Base-by-base conservation (phyloP, 2,329 filamentous ascomycete genomes). In the Mycocentrospora acerina region DNA sequence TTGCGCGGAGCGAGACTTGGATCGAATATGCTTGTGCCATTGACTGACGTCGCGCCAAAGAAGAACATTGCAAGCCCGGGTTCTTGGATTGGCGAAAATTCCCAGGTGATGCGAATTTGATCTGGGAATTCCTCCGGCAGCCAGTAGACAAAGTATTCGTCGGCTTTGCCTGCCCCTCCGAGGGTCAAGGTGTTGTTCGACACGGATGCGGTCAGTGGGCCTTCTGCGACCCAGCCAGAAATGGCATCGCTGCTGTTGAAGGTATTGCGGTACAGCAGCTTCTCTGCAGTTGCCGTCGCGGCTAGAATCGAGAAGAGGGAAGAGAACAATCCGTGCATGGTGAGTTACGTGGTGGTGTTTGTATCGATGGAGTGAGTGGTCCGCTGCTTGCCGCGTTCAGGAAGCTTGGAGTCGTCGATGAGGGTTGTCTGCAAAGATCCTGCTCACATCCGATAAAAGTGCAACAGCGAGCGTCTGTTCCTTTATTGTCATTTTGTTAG, bases 31-130 rank as follows among this genome's bases (percentile, higher is more conserved):
- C 53, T 51, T 24, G 53, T 54, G 11, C 55, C 54, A 17, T 45
- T 43, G 16, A 55, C 44, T 2, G 59, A 50, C 7, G 56, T 48
- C 17, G 59, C 61, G 33, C 58, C 60, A 42, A 65, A 65, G 48
- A 65, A 65, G 46, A 65, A 57, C 57, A 65, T 63, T 27, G 61
- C 61, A 7, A 65, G 52, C 4, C 61, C 61, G 3, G 60, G 61
- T 39, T 65, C 61, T 24, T 51, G 42, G 27, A 52, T 44, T 3
- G 61, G 57, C 7, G 53, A 54, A 40, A 65, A 65, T 5, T 65
- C 60, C 60, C 59, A 65, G 4, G 51, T 59, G 24, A 65, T 52
- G 31, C 60, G 59, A 32, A 65, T 61, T 18, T 48, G 48, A 32
- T 60, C 57, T 8, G 59, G 59, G 36, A 65, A 63, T 10, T 60